Base-by-base conservation (phyloP, 208 protist species). In the Leishmania major region DNA sequence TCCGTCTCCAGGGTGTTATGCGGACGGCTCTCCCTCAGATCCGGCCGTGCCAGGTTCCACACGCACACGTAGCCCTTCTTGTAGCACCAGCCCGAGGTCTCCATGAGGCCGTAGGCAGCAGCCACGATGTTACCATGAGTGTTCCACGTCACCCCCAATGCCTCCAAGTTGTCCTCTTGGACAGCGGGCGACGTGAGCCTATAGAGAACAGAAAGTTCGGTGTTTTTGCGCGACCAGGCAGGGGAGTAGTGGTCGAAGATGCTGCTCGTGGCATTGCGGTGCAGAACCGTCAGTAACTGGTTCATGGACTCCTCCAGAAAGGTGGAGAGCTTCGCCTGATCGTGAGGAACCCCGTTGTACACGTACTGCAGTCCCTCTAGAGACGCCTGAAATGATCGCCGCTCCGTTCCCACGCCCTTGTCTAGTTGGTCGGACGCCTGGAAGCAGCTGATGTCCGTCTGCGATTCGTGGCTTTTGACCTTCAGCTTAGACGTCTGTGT, bases 41-140 rank as follows among this genome's bases (percentile, higher is more conserved):
- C 94, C 3, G 84, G 88, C 13, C 92, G 85, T 6, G 81, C 71
- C 11, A 98, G 77, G 77, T 97, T 97, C 95, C 94, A 98, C 2
- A 96, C 75, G 71, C 93, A 88, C 6, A 98, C 93, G 75, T 93
- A 91, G 40, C 96, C 95, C 40, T 84, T 89, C 77, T 80, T 89
- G 78, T 95, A 88, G 87, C 95, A 98, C 95, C 95, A 98, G 4
- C 95, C 95, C 7, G 90, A 93, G 0, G 88, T 92, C 84, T 98
- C 95, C 62, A 96, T 79, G 55, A 92, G 89, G 57, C 95, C 95
- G 81, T 97, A 98, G 15, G 87, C 94, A 15, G 94, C 95, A 4
- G 94, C 96, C 25, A 98, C 64, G 71, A 98, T 90, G 3, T 89
- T 92, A 31, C 96, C 96, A 59, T 77, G 96, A 15, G 85, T 71